A percentile compares a stretch with the other conserved stretches of the same genome.
Evolutionary conservation across 192 early-diverging fungal species (phyloP).

Genomic region (Coemansia sp.): DNA sequence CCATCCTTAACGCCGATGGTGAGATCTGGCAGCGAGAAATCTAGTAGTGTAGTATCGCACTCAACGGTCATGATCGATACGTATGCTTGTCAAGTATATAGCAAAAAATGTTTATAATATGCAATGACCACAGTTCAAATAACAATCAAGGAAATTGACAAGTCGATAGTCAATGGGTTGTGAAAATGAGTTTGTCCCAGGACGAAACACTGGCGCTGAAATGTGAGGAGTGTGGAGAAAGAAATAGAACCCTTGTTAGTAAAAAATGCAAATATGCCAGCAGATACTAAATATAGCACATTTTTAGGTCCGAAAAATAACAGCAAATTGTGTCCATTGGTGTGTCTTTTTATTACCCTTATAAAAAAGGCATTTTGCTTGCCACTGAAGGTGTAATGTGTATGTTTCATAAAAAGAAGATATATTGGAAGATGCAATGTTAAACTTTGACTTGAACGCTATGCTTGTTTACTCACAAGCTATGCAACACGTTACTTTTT

Average conservation of each 20-base stretch:
- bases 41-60: constrained; percentile 17
- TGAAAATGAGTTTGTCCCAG: not conserved
- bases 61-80: not conserved
- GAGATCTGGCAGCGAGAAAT: constrained; percentile 37
- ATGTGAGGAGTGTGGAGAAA: not conserved
- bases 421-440: not conserved
- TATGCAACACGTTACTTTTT: not conserved
- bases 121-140: not conserved
- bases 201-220: not conserved
- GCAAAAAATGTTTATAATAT: not conserved
- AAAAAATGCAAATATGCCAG: not conserved
- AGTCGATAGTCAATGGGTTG: not conserved
- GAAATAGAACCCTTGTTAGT: not conserved
- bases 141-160: not conserved
- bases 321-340: no score
- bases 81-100: not conserved
- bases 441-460: not conserved
- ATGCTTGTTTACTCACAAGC: not conserved
- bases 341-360: not conserved
- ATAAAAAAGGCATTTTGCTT: not conserved
- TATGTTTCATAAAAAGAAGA: not conserved
- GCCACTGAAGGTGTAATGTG: not conserved
- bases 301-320: not conserved
- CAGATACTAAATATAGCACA: not conserved
- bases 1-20: constrained; percentile 46